Evolutionary conservation across 2,329 filamentous ascomycete genomes (phyloP).

Genomic region (Fusarium sp.): DNA sequence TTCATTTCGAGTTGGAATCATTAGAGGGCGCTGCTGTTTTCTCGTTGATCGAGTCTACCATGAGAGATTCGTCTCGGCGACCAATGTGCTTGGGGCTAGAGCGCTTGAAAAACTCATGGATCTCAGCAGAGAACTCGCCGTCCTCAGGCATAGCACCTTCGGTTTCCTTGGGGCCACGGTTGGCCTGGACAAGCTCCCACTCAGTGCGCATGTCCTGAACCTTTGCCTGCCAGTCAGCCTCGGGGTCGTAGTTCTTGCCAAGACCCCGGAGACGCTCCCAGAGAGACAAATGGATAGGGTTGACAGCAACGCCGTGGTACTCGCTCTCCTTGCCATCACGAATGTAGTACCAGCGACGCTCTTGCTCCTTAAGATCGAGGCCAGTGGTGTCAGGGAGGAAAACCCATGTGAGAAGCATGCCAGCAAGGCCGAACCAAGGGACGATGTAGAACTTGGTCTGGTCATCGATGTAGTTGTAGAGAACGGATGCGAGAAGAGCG

Average conservation of each 20-base stretch:
- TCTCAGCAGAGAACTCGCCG: conserved; percentile 65
- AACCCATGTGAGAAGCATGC: conserved; percentile 83
- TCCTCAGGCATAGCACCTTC: conserved; percentile 58
- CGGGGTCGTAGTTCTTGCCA: conserved; percentile 85
- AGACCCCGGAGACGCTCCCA: conserved; percentile 87
- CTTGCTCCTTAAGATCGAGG: conserved; percentile 96
- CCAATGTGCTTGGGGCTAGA: conserved; percentile 50
- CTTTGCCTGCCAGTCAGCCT: conserved; percentile 84
- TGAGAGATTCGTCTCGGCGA: conserved; percentile 38
- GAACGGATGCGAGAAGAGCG: conserved; percentile 84
- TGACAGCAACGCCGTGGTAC: conserved; percentile 93
- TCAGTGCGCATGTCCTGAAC: conserved; percentile 82
- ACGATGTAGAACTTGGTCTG: conserved; percentile 91
- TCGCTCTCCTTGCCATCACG: conserved; percentile 80
- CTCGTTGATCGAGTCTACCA: conserved; percentile 47
- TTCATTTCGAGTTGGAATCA: conserved; percentile 37
- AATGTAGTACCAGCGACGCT: conserved; percentile 92
- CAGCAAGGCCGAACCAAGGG: conserved; percentile 92
- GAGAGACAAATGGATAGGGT: conserved; percentile 86
- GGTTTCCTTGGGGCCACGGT: conserved; percentile 62
- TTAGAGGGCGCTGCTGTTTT: conserved; percentile 43
- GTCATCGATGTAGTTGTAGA: conserved; percentile 94
- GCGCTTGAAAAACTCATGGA: conserved; percentile 66
- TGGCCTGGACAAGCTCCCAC: conserved; percentile 66
- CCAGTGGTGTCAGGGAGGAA: conserved; percentile 98